These are phyloP conservation scores for Coemansia sp. DNA, from an alignment of 192 early-diverging fungal genomes.

Conservation along the genomic window DNA sequence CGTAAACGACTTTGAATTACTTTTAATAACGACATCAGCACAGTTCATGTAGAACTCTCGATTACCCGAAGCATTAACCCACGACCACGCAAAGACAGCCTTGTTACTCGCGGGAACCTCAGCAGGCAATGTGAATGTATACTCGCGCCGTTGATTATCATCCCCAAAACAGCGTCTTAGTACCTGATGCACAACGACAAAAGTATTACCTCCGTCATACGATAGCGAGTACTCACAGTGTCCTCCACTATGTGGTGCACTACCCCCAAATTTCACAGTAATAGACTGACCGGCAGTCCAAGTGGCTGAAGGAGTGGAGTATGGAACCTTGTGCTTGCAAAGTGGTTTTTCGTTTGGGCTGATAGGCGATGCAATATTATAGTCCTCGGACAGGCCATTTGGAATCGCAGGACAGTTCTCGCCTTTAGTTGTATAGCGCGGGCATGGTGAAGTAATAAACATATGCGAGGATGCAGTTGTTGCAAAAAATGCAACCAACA, in stretches of 20 bases:
- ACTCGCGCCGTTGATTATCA: constrained; percentile 1
- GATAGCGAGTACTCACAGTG: constrained; percentile 68
- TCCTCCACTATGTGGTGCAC: constrained; percentile 56
- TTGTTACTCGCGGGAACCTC: constrained; percentile 35
- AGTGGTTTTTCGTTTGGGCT: not conserved
- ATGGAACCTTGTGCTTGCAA: constrained; percentile 19
- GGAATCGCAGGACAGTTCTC: constrained; percentile 6
- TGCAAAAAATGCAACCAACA: not conserved
- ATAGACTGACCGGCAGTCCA: constrained; percentile 55
- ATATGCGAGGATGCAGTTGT: constrained; percentile 30
- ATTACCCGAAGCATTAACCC: constrained; percentile 65
- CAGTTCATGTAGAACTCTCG: constrained; percentile 68
- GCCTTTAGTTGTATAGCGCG: constrained; percentile 18
- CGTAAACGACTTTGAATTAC: constrained; percentile 22
- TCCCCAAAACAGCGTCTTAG: constrained; percentile 40
- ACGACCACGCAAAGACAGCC: constrained; percentile 62
- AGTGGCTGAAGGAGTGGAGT: constrained; percentile 17
- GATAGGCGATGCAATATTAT: constrained; percentile 9
- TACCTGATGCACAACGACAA: constrained; percentile 60
- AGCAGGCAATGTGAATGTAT: constrained; percentile 51
- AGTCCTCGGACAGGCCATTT: constrained; percentile 5
- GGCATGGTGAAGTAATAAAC: constrained; percentile 41
- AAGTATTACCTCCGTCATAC: constrained; percentile 59
- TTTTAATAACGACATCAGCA: constrained; percentile 56
- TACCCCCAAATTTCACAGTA: constrained; percentile 39